Conservation (phyloP, 352 stramenopile genomes). For the Elongisporangium undulatum region DNA sequence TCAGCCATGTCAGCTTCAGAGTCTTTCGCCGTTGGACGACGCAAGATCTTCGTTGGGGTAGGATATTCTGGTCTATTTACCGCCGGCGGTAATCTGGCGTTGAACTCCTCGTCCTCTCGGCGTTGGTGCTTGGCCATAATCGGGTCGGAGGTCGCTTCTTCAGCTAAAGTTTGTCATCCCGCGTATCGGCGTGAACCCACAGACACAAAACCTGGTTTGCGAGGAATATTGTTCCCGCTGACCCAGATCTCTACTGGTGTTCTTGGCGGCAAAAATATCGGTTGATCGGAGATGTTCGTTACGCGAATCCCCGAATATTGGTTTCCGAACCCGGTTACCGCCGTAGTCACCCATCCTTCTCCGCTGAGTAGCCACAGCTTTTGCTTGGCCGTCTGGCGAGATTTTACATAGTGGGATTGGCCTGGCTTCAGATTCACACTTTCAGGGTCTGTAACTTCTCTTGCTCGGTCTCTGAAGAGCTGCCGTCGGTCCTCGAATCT, state of each 20-base stretch:
- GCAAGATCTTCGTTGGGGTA: too few relatives aligned
- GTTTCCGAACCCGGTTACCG: not conserved
- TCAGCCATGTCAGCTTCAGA: too few relatives aligned
- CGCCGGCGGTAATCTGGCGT: too few relatives aligned
- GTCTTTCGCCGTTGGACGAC: too few relatives aligned
- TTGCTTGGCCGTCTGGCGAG: not conserved
- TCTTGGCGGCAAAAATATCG: not conserved
- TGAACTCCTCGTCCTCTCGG: too few relatives aligned
- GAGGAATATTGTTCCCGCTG: not conserved
- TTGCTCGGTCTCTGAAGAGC: not conserved
- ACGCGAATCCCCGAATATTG: not conserved
- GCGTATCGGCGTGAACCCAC: constrained; percentile 5
- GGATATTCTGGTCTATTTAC: too few relatives aligned
- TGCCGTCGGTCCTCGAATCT: constrained; percentile 1
- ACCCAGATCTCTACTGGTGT: constrained; percentile 8
- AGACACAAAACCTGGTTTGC: constrained; percentile 8
- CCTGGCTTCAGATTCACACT: not conserved
- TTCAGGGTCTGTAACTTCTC: not conserved
- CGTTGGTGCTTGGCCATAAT: too few relatives aligned
- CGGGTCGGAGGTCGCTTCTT: constrained; percentile 2
- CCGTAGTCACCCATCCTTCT: constrained; percentile 3
- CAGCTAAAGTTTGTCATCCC: constrained; percentile 8
- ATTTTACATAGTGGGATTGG: too few relatives aligned
- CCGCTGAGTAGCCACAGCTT: constrained; percentile 9
- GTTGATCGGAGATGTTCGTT: constrained; percentile 3